phyloP scores from a whole-genome alignment of 1,139 yeast genomes.

The Spathaspora jeffriesii region DNA sequence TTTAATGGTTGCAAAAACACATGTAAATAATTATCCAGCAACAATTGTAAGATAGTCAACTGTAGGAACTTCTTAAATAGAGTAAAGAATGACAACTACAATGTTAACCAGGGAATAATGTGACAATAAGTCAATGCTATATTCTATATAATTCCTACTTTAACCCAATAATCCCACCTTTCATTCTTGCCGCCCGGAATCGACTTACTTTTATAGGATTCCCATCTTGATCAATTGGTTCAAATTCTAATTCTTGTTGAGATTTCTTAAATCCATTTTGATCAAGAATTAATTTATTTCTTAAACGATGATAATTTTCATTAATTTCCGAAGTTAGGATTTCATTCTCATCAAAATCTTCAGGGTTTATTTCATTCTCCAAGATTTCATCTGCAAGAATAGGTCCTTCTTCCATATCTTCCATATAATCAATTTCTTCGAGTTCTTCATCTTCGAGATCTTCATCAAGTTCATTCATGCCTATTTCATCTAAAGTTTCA shows the following conservation, averaged over 20 bases:
- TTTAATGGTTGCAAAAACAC: no score
- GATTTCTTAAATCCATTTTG: conserved; percentile 46
- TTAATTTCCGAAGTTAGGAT: conserved; percentile 47
- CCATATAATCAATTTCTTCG: conserved; percentile 19
- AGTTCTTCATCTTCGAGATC: conserved; percentile 24
- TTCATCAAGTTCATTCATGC: conserved; percentile 16
- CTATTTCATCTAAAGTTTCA: conserved; percentile 21
- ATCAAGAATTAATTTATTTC: conserved; percentile 48
- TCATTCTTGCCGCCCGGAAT: conserved; percentile 59
- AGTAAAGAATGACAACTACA: no score
- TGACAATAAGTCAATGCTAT: no score
- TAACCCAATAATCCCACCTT: background rate
- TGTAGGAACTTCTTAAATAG: no score
- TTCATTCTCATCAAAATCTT: conserved; percentile 22
- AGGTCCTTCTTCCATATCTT: conserved; percentile 41
- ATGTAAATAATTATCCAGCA: no score
- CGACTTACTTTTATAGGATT: conserved; percentile 62
- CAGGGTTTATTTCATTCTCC: conserved; percentile 27
- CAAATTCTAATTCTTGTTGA: conserved; percentile 57
- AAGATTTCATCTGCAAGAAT: conserved; percentile 36
- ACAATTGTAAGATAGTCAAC: no score
- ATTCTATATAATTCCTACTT: background rate
- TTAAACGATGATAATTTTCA: conserved; percentile 56
- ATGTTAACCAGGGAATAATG: no score
- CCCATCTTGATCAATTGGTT: conserved; percentile 72